These are phyloP conservation scores for Sporothrix euskadiensis DNA, from an alignment of 2,329 filamentous ascomycete species.

Conservation along the genomic window DNA sequence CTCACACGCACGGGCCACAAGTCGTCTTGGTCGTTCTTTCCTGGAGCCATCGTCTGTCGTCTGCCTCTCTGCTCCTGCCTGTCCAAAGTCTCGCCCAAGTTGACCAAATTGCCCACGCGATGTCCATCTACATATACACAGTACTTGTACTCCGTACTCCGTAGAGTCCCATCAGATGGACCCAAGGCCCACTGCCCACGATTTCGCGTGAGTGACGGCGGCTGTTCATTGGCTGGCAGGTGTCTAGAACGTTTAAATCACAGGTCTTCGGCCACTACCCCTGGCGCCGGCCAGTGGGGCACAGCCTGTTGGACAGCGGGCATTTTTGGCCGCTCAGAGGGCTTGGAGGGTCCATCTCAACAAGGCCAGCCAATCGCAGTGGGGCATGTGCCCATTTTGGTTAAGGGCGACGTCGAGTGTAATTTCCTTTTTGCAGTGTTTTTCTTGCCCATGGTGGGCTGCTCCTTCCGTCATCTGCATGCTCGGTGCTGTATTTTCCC, in stretches of 20 bases:
- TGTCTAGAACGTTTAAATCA: slow-evolving; percentile 2
- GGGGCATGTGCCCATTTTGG: slow-evolving; percentile 17
- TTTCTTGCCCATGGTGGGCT: background rate
- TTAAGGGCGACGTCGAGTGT: slow-evolving; percentile 23
- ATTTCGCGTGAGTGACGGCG: background rate
- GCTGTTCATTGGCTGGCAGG: slow-evolving; percentile 20
- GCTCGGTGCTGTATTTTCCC: slow-evolving; percentile 21
- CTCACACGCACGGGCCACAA: slow-evolving; percentile 7
- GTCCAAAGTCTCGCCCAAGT: background rate
- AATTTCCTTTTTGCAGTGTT: slow-evolving; percentile 26
- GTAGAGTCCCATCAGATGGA: slow-evolving; percentile 5
- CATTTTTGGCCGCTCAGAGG: slow-evolving; percentile 7
- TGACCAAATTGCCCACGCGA: background rate
- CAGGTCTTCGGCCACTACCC: background rate
- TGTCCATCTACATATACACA: background rate
- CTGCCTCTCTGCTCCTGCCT: background rate
- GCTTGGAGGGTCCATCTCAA: background rate
- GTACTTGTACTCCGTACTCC: too few relatives aligned
- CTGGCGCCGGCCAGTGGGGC: slow-evolving; percentile 21
- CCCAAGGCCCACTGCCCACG: background rate
- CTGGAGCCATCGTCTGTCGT: background rate
- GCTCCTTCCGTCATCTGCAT: slow-evolving; percentile 15
- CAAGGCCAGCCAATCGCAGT: slow-evolving; percentile 9
- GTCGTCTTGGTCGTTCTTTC: background rate
- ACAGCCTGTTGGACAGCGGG: slow-evolving; percentile 2